phyloP scores from a whole-genome alignment of 164 flowering plant genomes.

The Cinnamomum micranthum region DNA sequence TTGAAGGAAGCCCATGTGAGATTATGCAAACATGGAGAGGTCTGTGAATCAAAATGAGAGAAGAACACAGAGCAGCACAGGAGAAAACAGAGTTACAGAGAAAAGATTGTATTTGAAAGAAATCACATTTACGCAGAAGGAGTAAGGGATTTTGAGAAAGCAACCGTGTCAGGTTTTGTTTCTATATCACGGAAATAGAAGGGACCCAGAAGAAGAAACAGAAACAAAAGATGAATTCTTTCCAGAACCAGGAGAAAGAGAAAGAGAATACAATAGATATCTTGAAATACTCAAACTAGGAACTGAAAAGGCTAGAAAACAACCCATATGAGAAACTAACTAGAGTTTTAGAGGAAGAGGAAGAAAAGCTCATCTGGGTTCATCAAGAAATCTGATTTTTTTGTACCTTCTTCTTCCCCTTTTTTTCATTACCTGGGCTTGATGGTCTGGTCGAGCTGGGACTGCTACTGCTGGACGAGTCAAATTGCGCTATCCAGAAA shows the following conservation, averaged over 20 bases:
- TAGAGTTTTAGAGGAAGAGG: too few relatives aligned
- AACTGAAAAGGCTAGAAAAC: too few relatives aligned
- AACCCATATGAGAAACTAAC: too few relatives aligned
- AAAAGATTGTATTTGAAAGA: not conserved
- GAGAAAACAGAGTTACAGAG: not conserved
- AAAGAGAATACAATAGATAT: too few relatives aligned
- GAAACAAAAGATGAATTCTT: not conserved
- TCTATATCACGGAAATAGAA: too few relatives aligned
- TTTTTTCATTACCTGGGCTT: not conserved
- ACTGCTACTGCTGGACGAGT: not conserved
- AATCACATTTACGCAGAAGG: not conserved
- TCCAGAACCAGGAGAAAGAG: too few relatives aligned
- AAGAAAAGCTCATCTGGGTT: not conserved
- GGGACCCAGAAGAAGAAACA: not conserved
- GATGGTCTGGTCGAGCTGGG: not conserved
- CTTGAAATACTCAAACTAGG: too few relatives aligned
- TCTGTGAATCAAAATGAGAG: not conserved
- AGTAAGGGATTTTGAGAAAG: too few relatives aligned
- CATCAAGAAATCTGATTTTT: too few relatives aligned
- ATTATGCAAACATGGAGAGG: too few relatives aligned
- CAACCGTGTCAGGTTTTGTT: too few relatives aligned
- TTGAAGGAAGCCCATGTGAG: not conserved
- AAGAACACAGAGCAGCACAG: not conserved
- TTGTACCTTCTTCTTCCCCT: too few relatives aligned
- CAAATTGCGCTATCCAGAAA: not conserved